Conservation (phyloP, 495 filamentous ascomycete genomes). For the Gamarada debralockiae region DNA sequence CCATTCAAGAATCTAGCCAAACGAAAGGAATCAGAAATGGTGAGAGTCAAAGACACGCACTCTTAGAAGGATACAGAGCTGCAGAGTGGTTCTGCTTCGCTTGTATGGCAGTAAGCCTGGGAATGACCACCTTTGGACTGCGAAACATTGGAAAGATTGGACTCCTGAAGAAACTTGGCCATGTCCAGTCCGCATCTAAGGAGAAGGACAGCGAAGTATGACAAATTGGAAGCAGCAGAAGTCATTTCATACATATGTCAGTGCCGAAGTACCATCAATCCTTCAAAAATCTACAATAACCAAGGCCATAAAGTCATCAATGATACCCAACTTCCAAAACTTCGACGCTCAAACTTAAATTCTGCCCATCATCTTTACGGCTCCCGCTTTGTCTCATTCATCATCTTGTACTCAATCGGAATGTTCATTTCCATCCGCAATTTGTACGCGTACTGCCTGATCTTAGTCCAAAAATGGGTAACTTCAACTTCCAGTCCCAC, state of each 20-base stretch:
- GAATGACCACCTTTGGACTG: conserved; percentile 17
- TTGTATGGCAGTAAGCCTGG: conserved; percentile 2
- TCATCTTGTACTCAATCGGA: background rate
- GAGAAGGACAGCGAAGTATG: background rate
- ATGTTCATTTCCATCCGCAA: background rate
- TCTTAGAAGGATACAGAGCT: conserved; percentile 47
- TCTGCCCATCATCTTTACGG: background rate
- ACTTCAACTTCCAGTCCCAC: background rate
- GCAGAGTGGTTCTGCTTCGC: conserved; percentile 52
- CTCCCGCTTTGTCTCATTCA: background rate
- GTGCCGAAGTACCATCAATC: no score
- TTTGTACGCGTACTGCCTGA: background rate
- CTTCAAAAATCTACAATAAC: no score
- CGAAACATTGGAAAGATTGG: conserved; percentile 27
- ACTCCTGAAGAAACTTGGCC: conserved; percentile 20
- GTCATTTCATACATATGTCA: background rate
- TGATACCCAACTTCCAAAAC: no score
- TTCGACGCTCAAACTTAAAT: no score
- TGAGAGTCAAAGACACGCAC: conserved; percentile 38
- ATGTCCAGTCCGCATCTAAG: conserved; percentile 13
- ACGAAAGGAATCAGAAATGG: conserved; percentile 34
- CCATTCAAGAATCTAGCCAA: conserved; percentile 52
- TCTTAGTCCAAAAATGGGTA: background rate
- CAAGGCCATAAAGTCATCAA: no score
- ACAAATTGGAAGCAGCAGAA: background rate